Percentiles rank a stretch among this genome's conserved stretches.
phyloP scores from a whole-genome alignment of 768 basidiomycete species.

The Boletus bicolor region DNA sequence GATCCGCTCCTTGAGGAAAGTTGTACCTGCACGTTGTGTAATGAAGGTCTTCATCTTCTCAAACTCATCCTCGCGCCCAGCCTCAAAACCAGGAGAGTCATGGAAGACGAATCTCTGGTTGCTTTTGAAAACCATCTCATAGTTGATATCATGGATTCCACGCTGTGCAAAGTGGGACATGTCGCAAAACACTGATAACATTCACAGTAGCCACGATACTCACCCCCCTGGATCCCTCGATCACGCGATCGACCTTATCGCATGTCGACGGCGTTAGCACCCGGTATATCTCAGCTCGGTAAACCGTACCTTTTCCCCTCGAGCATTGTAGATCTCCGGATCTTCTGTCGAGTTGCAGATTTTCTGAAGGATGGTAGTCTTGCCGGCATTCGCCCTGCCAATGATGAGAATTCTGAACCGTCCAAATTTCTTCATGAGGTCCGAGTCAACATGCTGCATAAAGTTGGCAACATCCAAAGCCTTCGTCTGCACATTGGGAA shows the following conservation, averaged over 20 bases:
- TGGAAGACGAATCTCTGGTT: neutral
- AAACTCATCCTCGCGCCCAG: neutral
- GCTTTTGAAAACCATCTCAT: neutral
- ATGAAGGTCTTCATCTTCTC: neutral
- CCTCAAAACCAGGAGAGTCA: neutral
- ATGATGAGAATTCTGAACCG: neutral
- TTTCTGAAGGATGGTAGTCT: neutral
- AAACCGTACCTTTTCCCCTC: neutral
- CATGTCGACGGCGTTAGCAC: neutral
- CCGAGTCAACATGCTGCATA: neutral
- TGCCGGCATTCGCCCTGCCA: neutral
- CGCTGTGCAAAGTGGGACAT: neutral
- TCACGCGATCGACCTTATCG: neutral
- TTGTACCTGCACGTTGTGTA: neutral
- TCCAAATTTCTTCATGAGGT: neutral
- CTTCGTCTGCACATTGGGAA: neutral
- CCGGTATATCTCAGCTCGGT: neutral
- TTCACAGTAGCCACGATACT: neutral
- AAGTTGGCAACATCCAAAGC: neutral
- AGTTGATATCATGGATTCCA: neutral
- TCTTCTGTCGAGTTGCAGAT: neutral
- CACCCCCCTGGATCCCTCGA: neutral
- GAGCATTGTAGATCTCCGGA: neutral
- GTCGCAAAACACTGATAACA: too few species aligned
- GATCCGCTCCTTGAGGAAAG: neutral